A percentile compares a stretch with the other conserved stretches of the same genome.
Conservation (phyloP, 179 eudicot genomes). For the Patellifolia procumbens region DNA sequence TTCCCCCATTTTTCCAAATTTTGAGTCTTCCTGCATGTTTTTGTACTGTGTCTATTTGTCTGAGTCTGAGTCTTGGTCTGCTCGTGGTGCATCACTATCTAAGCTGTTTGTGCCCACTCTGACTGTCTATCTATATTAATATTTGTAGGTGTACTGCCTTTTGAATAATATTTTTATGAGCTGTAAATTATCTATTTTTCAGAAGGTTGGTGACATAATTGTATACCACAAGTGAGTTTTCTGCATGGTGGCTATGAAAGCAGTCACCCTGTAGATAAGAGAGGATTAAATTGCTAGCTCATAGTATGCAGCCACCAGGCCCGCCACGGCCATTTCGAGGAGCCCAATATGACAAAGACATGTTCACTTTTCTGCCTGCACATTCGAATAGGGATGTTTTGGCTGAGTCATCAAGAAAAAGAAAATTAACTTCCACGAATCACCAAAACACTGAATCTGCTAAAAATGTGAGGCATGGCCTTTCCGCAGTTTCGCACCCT, state of each 20-base stretch:
- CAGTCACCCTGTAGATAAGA: slow-evolving; percentile 7
- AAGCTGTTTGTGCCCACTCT: neutral
- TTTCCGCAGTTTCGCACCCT: slow-evolving; percentile 29
- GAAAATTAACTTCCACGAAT: slow-evolving; percentile 37
- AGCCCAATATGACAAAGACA: slow-evolving; percentile 39
- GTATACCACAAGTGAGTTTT: slow-evolving; percentile 11
- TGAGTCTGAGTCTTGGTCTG: neutral
- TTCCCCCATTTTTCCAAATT: neutral
- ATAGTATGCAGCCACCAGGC: slow-evolving; percentile 40
- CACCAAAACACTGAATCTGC: slow-evolving; percentile 19
- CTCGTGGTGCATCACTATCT: neutral
- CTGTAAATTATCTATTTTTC: slow-evolving; percentile 24
- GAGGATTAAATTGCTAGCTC: slow-evolving; percentile 14
- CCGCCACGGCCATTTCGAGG: slow-evolving; percentile 41
- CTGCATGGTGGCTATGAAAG: slow-evolving; percentile 16
- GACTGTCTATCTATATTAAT: neutral
- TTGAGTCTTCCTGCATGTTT: neutral
- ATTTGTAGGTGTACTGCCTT: slow-evolving; percentile 8
- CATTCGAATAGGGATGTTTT: slow-evolving; percentile 30
- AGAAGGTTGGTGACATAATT: slow-evolving; percentile 12
- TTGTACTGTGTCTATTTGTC: neutral
- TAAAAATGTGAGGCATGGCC: slow-evolving; percentile 27
- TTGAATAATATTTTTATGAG: slow-evolving; percentile 12
- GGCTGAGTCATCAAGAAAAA: slow-evolving; percentile 46
- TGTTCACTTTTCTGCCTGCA: slow-evolving; percentile 39